Base-by-base conservation (phyloP, 495 filamentous ascomycete species). In the Sordaria brevicollis region DNA sequence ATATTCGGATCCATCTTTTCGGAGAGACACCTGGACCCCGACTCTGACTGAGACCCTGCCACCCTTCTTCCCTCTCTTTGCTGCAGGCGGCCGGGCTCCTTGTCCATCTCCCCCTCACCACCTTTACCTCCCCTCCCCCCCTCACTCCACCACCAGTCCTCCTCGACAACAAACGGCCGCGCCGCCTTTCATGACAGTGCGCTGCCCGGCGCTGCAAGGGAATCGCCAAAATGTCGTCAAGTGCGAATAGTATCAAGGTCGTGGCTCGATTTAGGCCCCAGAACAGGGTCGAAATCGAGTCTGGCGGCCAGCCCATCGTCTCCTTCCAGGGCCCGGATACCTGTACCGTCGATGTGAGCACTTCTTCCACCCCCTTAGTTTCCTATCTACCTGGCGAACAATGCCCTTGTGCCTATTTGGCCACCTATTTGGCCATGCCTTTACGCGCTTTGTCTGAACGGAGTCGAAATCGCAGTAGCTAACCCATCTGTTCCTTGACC, bases 231-330 rank as follows among this genome's bases (percentile, higher is more conserved):
- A 85, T 85, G 83, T 81, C 83, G 57, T 49, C 41, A 49, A 78
- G 79, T 77, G 81, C 81, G 77, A 88, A 87, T 78, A 87, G 83
- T 72, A 87, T 87, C 83, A 86, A 86, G 83, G 95, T 99, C 77
- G 93, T 99, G 80, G 95, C 94, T 82, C 92, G 95, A 74, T 99
- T 99, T 82, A 90, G 95, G 72, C 95, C 95, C 72, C 94, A 97
- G 80, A 99, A 99, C 83, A 93, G 92, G 79, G 84, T 93, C 73
- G 95, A 99, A 82, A 85, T 95, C 74, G 85, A 90, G 70, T 92
- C 90, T 70, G 96, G 95, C 73, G 95, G 96, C 79, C 88, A 94
- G 80, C 90, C 93, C 70, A 93, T 98, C 72, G 95, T 98, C 49
- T 82, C 85, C 35, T 98, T 99, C 77, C 88, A 93, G 77, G 88